Evolutionary conservation across 257 asterid species (phyloP), one percentile per base, ranked within the genome.

Genomic region (Eustoma russellianum): DNA sequence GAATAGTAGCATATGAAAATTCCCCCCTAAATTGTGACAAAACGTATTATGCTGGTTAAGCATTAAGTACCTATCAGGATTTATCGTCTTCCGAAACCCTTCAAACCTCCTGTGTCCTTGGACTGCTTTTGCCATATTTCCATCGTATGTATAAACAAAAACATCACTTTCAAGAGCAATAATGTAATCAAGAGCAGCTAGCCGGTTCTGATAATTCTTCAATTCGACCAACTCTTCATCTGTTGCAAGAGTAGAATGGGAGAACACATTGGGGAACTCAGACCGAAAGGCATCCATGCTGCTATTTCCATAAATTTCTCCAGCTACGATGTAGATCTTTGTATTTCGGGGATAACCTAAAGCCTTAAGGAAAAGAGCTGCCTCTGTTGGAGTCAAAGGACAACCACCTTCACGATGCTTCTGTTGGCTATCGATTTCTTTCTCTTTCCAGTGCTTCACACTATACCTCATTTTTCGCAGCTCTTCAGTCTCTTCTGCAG

Each of bases 111-210:
- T 62, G 55, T 92, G 99, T 17, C 99, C 99, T 61, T 88, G 97
- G 40, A 92, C 99, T 0, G 97, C 94, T 79, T 92, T 92, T 0
- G 99, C 99, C 99, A 92, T 92, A 48, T 92, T 92, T 30, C 99
- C 99, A 40, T 92, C 99, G 2, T 92, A 88, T 3, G 99, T 85
- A 55, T 92, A 92, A 11, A 82, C 80, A 41, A 92, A 92, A 18
- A 70, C 91, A 44, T 92, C 97, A 13, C 99, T 92, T 33, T 85
- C 93, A 17, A 88, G 77, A 34, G 99, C 99, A 14, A 88, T 69
- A 28, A 85, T 72, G 67, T 92, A 79, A 68, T 92, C 99, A 40
- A 92, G 67, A 9, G 97, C 95, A 18, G 99, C 99, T 4, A 92
- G 88, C 10, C 99, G 99, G 64, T 92, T 92, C 70, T 85, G 99